Evolutionary conservation across 768 basidiomycete genomes (phyloP), one percentile per base, ranked within the genome.

Genomic region (Pleurotus tuoliensis): DNA sequence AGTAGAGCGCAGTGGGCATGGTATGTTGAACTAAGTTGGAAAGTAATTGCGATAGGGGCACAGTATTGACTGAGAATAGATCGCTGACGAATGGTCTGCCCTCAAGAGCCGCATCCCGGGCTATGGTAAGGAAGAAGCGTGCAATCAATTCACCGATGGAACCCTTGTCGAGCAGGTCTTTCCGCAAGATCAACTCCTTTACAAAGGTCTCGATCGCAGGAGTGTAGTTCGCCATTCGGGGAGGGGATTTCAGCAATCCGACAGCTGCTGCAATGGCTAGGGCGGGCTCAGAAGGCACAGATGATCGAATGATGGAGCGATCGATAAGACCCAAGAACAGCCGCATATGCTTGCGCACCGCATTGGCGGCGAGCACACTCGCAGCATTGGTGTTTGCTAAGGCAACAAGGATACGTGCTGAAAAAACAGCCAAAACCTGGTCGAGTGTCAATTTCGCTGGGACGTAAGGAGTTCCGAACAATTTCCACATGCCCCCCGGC

Each of bases 291-390:
- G 55, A 56, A 20, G 55, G 55, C 18, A 47, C 27, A 30, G 55
- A 16, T 8, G 55, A 48, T 24, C 47, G 16, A n/a, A 56, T 18
- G n/a, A 56, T n/a, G 30, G 30, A 46, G 44, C 27, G 13, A 27
- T 46, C 55, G 5, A 24, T 22, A 24, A 49, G 30, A 30, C 55
- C 45, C 11, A n/a, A 16, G 24, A 56, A 38, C 5, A 48, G 4
- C 15, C 47, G 55, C 55, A 56, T 56, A 45, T 56, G 46, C 46
- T 27, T 46, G 37, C 55, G 55, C 45, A 56, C 55, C 5, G 55
- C 41, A 34, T 47, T 47, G n/a, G 39, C 24, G 30, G 55, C 45
- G 15, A 56, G 34, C 4, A 34, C 5, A 48, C 12, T 16, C 8
- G 25, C 44, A 56, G 55, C 15, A 27, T n/a, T 30, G 27, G 27